Conservation (phyloP, 108 stramenopile genomes). For the Cylindrotheca fusiformis region DNA sequence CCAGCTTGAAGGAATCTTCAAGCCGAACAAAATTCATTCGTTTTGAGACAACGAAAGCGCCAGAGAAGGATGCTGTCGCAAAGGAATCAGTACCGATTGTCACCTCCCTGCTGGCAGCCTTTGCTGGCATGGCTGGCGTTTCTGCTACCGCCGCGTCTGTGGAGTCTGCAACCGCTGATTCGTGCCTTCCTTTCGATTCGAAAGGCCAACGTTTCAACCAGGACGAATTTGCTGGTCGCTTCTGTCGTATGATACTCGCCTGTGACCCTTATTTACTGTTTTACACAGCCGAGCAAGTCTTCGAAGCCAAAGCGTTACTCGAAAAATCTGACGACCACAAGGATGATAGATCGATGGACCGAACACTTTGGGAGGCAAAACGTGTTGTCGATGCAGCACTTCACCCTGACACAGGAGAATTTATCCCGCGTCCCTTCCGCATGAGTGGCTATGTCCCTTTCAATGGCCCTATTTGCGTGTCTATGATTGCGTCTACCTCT, state of each 20-base stretch:
- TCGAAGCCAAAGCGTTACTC: constrained; percentile 35
- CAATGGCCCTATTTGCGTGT: constrained; percentile 80
- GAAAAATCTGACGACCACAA: constrained; percentile 27
- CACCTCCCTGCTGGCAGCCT: constrained; percentile 46
- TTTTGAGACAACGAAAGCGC: too few relatives aligned
- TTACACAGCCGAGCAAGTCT: constrained; percentile 49
- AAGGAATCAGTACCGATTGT: constrained; percentile 33
- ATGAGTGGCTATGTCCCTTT: constrained; percentile 86
- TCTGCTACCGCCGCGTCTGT: constrained; percentile 39
- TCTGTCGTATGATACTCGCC: constrained; percentile 65
- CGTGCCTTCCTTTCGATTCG: constrained; percentile 53
- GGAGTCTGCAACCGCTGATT: constrained; percentile 44
- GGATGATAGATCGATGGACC: constrained; percentile 25
- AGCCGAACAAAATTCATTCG: too few relatives aligned
- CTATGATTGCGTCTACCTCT: constrained; percentile 60
- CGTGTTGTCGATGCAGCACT: constrained; percentile 66
- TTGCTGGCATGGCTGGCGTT: constrained; percentile 50
- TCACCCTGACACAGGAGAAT: constrained; percentile 91
- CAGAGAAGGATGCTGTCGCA: neutral
- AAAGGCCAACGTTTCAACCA: constrained; percentile 54
- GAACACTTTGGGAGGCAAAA: constrained; percentile 48
- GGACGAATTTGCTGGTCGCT: constrained; percentile 56
- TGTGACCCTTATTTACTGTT: constrained; percentile 69
- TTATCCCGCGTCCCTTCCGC: constrained; percentile 80
- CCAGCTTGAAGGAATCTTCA: too few relatives aligned